Evolutionary conservation across 2,329 filamentous ascomycete species (phyloP).

Genomic region (Chalaropsis ovoidea): DNA sequence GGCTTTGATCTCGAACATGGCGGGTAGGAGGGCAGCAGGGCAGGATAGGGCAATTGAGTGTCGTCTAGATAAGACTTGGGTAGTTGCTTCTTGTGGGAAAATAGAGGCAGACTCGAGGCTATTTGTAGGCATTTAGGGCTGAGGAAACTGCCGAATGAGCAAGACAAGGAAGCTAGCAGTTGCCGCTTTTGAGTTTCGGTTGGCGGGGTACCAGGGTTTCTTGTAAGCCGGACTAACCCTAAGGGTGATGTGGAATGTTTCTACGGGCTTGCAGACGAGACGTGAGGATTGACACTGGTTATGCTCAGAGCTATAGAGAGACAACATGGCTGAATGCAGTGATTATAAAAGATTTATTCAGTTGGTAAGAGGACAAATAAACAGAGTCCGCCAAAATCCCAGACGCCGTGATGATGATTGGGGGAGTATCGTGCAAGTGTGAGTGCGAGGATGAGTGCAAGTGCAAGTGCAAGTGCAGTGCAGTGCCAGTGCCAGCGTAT

Average conservation of each 20-base stretch:
- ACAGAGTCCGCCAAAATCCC: slow-evolving; percentile 9
- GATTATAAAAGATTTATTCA: not conserved
- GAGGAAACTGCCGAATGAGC: not conserved
- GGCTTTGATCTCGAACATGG: slow-evolving; percentile 82
- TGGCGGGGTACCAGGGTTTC: slow-evolving; percentile 11
- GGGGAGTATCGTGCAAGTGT: not conserved
- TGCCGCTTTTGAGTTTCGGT: slow-evolving; percentile 6
- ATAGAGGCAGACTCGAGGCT: not conserved
- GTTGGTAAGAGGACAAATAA: slow-evolving; percentile 8
- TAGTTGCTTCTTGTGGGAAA: not conserved
- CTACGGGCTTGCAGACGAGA: no score
- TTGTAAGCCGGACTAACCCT: slow-evolving; percentile 7
- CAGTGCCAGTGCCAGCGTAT: not conserved
- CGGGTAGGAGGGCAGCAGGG: not conserved
- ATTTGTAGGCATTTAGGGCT: not conserved
- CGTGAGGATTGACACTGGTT: no score
- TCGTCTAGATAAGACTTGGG: not conserved
- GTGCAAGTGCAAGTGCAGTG: not conserved
- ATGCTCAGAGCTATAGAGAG: no score
- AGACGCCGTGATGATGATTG: slow-evolving; percentile 11
- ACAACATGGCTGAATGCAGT: not conserved
- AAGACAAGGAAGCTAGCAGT: not conserved
- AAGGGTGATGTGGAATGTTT: no score
- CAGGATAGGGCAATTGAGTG: no score
- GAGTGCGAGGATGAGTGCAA: not conserved